These are phyloP conservation scores for Dioscorea dumetorum DNA, from an alignment of 106 monocot species.

Conservation along the genomic window DNA sequence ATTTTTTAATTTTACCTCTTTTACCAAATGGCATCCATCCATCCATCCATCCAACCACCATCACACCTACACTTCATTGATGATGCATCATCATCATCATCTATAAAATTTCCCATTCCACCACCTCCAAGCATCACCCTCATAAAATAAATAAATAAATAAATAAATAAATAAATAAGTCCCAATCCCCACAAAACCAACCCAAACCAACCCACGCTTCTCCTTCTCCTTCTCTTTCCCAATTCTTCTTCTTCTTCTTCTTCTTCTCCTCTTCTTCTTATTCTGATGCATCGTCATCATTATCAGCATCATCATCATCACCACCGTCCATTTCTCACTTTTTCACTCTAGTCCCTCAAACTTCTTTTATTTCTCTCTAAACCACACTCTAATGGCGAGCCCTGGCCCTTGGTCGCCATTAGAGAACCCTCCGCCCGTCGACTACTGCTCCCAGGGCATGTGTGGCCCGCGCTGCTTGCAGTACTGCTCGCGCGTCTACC, in stretches of 20 bases:
- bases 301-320: no score
- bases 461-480: background rate
- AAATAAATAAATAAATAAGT: background rate
- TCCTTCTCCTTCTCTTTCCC: background rate
- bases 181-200: background rate
- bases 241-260: no score
- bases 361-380: background rate
- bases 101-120: no score
- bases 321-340: background rate
- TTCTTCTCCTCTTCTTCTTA: background rate
- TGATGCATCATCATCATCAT: no score
- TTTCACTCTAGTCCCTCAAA: background rate
- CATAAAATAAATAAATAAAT: no score
- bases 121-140: no score
- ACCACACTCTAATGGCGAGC: no score
- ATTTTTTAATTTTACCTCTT: no score
- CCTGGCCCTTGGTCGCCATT: background rate
- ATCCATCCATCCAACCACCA: no score
- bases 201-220: background rate
- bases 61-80: no score
- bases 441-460: background rate
- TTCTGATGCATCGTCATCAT: no score
- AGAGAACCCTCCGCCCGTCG: background rate
- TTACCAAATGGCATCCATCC: no score
- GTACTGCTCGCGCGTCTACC: constrained; percentile 8